phyloP scores from a whole-genome alignment of 139 green algal genomes.

The Axilococcus clingmanii region DNA sequence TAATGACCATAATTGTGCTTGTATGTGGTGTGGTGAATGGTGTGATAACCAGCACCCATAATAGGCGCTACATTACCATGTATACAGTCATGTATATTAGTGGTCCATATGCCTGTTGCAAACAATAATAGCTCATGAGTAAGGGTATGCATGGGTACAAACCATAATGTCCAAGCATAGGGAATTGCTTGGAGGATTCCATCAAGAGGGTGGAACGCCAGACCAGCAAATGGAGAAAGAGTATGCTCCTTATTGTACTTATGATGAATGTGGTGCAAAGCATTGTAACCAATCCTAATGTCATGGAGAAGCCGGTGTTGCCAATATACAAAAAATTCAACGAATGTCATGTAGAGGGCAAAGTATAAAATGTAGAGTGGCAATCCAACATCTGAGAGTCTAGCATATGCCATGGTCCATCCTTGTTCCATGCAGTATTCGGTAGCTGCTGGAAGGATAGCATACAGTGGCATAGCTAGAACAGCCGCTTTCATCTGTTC shows the following conservation, averaged over 20 bases:
- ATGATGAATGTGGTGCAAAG: constrained; percentile 81
- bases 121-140: constrained; percentile 92
- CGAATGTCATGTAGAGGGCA: constrained; percentile 73
- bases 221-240: constrained; percentile 88
- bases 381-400: constrained; percentile 52
- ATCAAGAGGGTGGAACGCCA: constrained; percentile 88
- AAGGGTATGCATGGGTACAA: constrained; percentile 84
- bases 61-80: constrained; percentile 63
- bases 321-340: constrained; percentile 96
- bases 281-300: constrained; percentile 41
- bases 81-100: constrained; percentile 94
- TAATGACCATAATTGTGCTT: constrained; percentile 95
- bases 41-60: constrained; percentile 95
- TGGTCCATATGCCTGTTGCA: constrained; percentile 84
- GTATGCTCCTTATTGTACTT: constrained; percentile 99
- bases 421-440: constrained; percentile 72
- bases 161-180: constrained; percentile 73
- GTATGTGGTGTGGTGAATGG: constrained; percentile 93
- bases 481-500: constrained; percentile 77
- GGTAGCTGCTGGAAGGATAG: constrained; percentile 60
- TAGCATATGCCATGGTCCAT: constrained; percentile 70
- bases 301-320: constrained; percentile 83
- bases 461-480: constrained; percentile 76
- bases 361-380: constrained; percentile 62
- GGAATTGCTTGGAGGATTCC: constrained; percentile 77